Evolutionary conservation across 2,329 filamentous ascomycete species (phyloP).

Genomic region (Lasiodiplodia hormozganensis): DNA sequence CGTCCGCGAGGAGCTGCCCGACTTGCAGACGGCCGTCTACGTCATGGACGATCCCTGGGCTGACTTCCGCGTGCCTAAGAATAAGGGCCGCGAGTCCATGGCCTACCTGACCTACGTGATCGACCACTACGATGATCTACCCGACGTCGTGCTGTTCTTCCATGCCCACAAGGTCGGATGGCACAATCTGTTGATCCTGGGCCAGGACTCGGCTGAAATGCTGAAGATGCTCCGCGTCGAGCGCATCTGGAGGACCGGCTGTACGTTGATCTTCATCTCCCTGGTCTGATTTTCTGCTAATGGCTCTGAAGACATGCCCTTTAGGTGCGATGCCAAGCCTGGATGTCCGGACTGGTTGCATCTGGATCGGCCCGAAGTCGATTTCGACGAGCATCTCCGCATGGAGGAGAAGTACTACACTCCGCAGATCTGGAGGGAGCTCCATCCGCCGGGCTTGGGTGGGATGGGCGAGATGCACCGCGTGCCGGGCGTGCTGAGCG

Average conservation of each 20-base stretch:
- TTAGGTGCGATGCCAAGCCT: conserved; percentile 63
- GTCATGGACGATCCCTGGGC: conserved; percentile 59
- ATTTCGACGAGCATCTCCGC: conserved; percentile 48
- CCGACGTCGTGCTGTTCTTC: conserved; percentile 66
- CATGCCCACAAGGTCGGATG: conserved; percentile 62
- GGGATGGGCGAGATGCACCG: conserved; percentile 28
- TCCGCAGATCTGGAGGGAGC: conserved; percentile 47
- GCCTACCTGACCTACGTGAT: conserved; percentile 68
- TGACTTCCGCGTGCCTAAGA: conserved; percentile 59
- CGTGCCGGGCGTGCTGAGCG: conserved; percentile 44
- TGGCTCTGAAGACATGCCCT: conserved; percentile 6
- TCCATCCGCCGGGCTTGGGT: conserved; percentile 42
- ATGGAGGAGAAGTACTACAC: conserved; percentile 48
- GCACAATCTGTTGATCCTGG: conserved; percentile 65
- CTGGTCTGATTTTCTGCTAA: conserved; percentile 56
- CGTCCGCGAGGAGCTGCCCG: conserved; percentile 38
- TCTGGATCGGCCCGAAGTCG: conserved; percentile 48
- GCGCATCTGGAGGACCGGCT: conserved; percentile 58
- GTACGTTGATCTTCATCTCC: background rate
- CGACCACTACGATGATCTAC: conserved; percentile 65
- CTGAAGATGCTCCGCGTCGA: conserved; percentile 59
- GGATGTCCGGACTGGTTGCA: conserved; percentile 68
- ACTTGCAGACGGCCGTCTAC: conserved; percentile 54
- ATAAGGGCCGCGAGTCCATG: conserved; percentile 70
- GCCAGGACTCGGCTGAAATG: conserved; percentile 58